Evolutionary conservation across 768 basidiomycete genomes (phyloP), one percentile per base, ranked within the genome.

Genomic region (Tulasnella calospora): DNA sequence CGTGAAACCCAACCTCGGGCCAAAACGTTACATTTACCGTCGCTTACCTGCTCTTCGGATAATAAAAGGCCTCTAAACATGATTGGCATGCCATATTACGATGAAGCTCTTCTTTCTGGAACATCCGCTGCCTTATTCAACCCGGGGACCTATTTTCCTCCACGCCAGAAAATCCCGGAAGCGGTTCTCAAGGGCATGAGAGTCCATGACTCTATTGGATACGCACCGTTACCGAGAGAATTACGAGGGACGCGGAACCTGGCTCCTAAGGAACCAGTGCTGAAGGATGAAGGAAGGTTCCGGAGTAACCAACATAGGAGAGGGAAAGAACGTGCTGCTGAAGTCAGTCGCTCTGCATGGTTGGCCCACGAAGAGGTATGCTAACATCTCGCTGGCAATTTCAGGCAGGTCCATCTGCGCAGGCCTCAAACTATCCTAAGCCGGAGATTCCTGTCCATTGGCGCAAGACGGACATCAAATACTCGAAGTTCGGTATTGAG

Each of bases 401-500:
- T 36, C n/a, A 38, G 71, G 41, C 71, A 40, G 41, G 71, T 4
- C 36, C 41, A n/a, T 71, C 41, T 36, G 41, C 36, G 9, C 71
- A 71, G 35, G 13, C 51, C 35, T 70, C 61, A 1, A 70, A 27
- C n/a, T 78, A 72, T 61, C 57, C 38, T 7, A 10, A 38, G 12
- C 76, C 76, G 19, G 88, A 90, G 38, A 89, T 95, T 71, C 94
- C 96, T 0, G 89, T 88, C 77, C 88, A 91, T 79, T 99, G 98
- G 83, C 91, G 93, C 78, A 92, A 92, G 82, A 96, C 98, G 21
- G 96, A 98, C 85, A 99, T 99, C 82, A 95, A 96, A 84, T 99
- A 99, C 83, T 96, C 94, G 51, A 97, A 96, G 82, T 99, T 99
- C 82, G 97, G 97, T 5, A 94, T 99, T 23, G 97, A 98, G 83